Evolutionary conservation across 345 rosid genomes (phyloP).

Genomic region (Gossypium australe): DNA sequence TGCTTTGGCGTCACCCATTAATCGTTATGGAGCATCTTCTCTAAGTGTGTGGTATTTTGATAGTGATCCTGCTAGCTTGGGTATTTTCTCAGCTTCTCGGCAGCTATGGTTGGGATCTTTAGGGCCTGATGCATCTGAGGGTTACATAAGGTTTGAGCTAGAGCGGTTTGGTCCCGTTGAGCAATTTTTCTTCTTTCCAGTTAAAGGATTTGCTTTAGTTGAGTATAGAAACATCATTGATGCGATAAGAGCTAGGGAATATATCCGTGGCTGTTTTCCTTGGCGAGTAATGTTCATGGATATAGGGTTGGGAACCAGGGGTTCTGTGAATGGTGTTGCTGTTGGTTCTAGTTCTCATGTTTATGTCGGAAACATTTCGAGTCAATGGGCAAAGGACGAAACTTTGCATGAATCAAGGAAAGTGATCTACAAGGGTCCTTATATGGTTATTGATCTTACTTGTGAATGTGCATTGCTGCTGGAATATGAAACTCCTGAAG

Average conservation of each 20-base stretch:
- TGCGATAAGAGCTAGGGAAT: conserved; percentile 85
- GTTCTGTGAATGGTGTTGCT: conserved; percentile 69
- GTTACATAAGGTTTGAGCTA: conserved; percentile 71
- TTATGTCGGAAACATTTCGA: conserved; percentile 69
- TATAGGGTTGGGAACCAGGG: conserved; percentile 78
- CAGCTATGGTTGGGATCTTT: conserved; percentile 83
- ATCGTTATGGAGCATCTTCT: conserved; percentile 38
- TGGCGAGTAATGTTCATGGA: conserved; percentile 89
- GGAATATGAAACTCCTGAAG: conserved; percentile 94
- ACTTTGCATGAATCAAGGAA: conserved; percentile 80
- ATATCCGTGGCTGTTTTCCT: conserved; percentile 64
- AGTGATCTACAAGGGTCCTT: conserved; percentile 70
- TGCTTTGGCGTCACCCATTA: conserved; percentile 52
- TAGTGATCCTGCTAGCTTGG: conserved; percentile 71
- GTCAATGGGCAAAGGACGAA: conserved; percentile 89
- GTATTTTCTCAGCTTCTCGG: conserved; percentile 76
- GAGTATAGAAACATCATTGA: conserved; percentile 87
- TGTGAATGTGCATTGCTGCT: conserved; percentile 75
- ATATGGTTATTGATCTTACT: conserved; percentile 65
- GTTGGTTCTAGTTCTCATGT: conserved; percentile 73
- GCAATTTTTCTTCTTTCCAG: conserved; percentile 66
- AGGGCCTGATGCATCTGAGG: conserved; percentile 75
- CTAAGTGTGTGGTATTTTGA: conserved; percentile 73
- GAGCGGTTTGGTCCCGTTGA: conserved; percentile 84
- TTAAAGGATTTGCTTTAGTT: conserved; percentile 74